Evolutionary conservation across 2,329 filamentous ascomycete species (phyloP).

Genomic region (Rhexocercosporidium sp.): DNA sequence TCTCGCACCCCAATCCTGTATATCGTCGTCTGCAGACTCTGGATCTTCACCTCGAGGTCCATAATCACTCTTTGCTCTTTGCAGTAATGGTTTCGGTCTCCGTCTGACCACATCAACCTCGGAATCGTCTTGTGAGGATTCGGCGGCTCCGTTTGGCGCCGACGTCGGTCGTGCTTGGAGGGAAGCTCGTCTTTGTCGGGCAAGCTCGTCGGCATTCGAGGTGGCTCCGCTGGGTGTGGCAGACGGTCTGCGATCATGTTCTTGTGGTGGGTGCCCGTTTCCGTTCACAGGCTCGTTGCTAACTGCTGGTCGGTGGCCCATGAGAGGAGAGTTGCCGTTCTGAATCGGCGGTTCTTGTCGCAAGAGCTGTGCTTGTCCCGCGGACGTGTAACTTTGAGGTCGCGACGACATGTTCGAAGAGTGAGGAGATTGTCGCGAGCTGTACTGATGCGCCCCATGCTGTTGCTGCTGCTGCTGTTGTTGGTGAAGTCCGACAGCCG

Average conservation of each 20-base stretch:
- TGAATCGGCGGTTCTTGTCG: conserved; percentile 30
- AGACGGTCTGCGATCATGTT: conserved; percentile 20
- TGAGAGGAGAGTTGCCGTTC: conserved; percentile 31
- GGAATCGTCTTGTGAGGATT: conserved; percentile 40
- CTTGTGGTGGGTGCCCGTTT: conserved; percentile 26
- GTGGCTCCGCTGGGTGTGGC: conserved; percentile 6
- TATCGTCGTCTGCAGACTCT: conserved; percentile 37
- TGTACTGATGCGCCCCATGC: conserved; percentile 38
- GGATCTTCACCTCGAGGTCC: conserved; percentile 49
- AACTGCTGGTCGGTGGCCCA: conserved; percentile 32
- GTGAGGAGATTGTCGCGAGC: conserved; percentile 37
- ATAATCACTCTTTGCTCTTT: conserved; percentile 57
- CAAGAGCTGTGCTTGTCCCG: conserved; percentile 26
- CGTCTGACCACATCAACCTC: conserved; percentile 32
- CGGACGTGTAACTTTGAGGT: conserved; percentile 35
- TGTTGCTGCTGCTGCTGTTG: conserved; percentile 39
- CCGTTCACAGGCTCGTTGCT: conserved; percentile 36
- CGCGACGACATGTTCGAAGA: conserved; percentile 37
- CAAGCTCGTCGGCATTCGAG: not conserved
- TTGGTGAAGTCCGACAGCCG: conserved; percentile 42
- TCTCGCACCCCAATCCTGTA: conserved; percentile 49
- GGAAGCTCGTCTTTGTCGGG: conserved; percentile 8
- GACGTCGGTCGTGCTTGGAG: conserved; percentile 29
- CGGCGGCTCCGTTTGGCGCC: conserved; percentile 30
- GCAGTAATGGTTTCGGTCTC: conserved; percentile 36